Evolutionary conservation across 139 green algal species (phyloP).

Genomic region (Coccomyxa sp.): DNA sequence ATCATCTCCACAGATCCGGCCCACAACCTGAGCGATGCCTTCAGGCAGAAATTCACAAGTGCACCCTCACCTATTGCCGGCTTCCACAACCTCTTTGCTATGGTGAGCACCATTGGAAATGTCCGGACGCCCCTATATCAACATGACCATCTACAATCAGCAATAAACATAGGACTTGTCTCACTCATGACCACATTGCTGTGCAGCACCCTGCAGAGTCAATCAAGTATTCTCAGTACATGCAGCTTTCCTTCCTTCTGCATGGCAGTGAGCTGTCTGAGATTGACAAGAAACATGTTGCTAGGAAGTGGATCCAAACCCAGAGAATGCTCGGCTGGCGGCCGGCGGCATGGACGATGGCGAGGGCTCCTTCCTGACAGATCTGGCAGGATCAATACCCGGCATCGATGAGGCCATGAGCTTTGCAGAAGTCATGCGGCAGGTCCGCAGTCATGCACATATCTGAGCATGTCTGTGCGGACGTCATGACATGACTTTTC

Average conservation of each 20-base stretch:
- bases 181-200: too few species aligned
- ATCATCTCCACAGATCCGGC: slow-evolving; percentile 96
- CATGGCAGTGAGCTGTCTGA: background rate
- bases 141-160: too few species aligned
- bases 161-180: too few species aligned
- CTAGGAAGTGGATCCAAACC: slow-evolving; percentile 92
- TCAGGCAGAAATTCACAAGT: slow-evolving; percentile 92
- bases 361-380: slow-evolving; percentile 62
- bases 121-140: too few species aligned
- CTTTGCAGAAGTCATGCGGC: slow-evolving; percentile 97
- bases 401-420: slow-evolving; percentile 98
- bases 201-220: too few species aligned
- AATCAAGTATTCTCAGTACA: too few species aligned
- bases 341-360: slow-evolving; percentile 24
- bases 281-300: background rate
- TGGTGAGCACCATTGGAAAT: slow-evolving; percentile 56
- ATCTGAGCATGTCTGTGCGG: background rate
- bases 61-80: slow-evolving; percentile 75
- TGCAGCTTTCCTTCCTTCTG: slow-evolving; percentile 4
- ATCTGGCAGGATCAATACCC: slow-evolving; percentile 85
- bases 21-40: slow-evolving; percentile 95
- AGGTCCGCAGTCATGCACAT: slow-evolving; percentile 34
- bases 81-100: slow-evolving; percentile 91
- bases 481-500: too few species aligned
- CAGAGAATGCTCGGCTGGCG: slow-evolving; percentile 42